Evolutionary conservation across 164 flowering plant genomes (phyloP).

Genomic region (Dillenia turbinata): DNA sequence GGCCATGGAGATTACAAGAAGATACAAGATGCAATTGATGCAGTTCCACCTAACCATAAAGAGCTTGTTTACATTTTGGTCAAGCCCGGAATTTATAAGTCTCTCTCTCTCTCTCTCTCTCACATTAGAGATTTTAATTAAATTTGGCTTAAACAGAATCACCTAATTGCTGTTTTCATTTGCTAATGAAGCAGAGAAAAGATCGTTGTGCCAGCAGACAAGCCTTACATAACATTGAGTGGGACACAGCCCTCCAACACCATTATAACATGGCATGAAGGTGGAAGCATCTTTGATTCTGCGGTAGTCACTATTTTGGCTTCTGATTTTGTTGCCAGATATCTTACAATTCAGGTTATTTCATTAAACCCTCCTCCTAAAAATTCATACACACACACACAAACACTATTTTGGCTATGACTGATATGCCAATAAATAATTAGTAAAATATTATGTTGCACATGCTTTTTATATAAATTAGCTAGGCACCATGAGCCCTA

Average conservation of each 20-base stretch:
- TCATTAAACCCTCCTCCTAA: not conserved
- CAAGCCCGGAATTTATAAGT: slow-evolving; percentile 65
- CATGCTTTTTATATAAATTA: too few relatives aligned
- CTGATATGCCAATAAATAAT: too few relatives aligned
- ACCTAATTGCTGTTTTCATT: not conserved
- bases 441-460: too few relatives aligned
- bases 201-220: slow-evolving; percentile 53
- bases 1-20: slow-evolving; percentile 59
- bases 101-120: slow-evolving; percentile 2
- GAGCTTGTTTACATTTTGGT: slow-evolving; percentile 41
- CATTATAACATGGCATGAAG: slow-evolving; percentile 44
- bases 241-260: slow-evolving; percentile 40
- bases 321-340: slow-evolving; percentile 60
- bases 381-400: not conserved
- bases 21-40: slow-evolving; percentile 70
- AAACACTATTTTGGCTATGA: too few relatives aligned
- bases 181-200: slow-evolving; percentile 41
- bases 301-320: slow-evolving; percentile 54
- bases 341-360: slow-evolving; percentile 61
- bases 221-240: slow-evolving; percentile 71
- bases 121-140: not conserved
- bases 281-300: slow-evolving; percentile 39
- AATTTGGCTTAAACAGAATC: not conserved
- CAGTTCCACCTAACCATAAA: slow-evolving; percentile 49
- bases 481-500: too few relatives aligned